Evolutionary conservation across 345 rosid genomes (phyloP).

Genomic region (Hibiscus syriacus): DNA sequence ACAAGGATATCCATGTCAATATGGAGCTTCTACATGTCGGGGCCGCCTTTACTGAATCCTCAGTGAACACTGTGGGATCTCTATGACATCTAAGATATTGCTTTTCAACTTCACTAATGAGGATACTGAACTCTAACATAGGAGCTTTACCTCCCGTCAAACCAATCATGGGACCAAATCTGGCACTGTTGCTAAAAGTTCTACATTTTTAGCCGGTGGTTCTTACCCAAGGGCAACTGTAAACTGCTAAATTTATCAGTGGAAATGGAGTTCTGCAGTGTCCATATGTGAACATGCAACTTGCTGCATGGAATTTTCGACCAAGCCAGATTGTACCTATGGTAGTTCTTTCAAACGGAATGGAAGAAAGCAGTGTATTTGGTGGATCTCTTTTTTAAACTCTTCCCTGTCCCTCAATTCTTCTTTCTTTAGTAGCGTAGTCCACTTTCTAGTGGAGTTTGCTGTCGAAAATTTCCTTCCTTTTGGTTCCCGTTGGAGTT

Average conservation of each 20-base stretch:
- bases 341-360: background rate
- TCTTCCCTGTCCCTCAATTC: background rate
- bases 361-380: background rate
- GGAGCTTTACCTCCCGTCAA: background rate
- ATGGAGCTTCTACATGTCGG: conserved; percentile 60
- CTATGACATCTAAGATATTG: background rate
- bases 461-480: no score
- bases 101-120: background rate
- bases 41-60: conserved; percentile 44
- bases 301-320: background rate
- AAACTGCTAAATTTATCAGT: background rate
- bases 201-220: background rate
- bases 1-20: conserved; percentile 59
- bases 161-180: background rate
- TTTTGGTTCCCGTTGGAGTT: background rate
- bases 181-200: background rate
- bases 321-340: background rate
- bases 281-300: background rate
- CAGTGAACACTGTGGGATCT: background rate
- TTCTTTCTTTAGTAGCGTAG: background rate
- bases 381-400: background rate
- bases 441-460: background rate
- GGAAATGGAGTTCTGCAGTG: background rate
- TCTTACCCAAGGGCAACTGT: no score
- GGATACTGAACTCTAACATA: background rate